Evolutionary conservation across 768 basidiomycete genomes (phyloP), one percentile per base, ranked within the genome.

Genomic region (Butyriboletus loyo): DNA sequence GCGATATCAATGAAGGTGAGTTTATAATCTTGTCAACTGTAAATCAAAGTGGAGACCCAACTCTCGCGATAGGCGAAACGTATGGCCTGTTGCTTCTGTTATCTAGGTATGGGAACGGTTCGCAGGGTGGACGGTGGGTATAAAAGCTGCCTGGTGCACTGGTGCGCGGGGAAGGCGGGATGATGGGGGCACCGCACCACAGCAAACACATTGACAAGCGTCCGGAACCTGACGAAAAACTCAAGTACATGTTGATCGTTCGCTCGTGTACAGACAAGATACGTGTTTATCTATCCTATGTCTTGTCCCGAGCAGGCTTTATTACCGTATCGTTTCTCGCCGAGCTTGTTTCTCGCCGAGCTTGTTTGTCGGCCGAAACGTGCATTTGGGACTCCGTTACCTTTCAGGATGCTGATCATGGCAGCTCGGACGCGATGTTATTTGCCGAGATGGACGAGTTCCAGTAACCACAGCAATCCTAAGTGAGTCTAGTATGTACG

Each of bases 111-210:
- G 53, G 27, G 43, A 32, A n/a, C 19, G 41, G 24, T 53, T 40
- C 45, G 22, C 51, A 30, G 46, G 44, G 40, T 30, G 2, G 30
- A 52, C 48, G 31, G 37, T 46, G 42, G 36, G 32, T 39, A 52
- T 51, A 11, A 25, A 32, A 15, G 19, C 9, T 31, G 19, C 14
- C 14, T 39, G 27, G 39, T 45, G 54, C 54, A 61, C 61, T 15
- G 51, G 56, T 53, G 61, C 48, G 57, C 46, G 47, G 32, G 7
- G 38, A 65, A 34, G 48, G 31, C 46, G 57, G 55, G 47, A 44
- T 52, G 40, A 52, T 54, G 44, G 36, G 36, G 40, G 46, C 53
- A 46, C 52, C 21, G 44, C 41, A 55, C 35, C n/a, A 35, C 42
- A 32, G 30, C 34, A 14, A 44, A 54, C 25, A 36, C 24, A 34